Evolutionary conservation across 805 yeast genomes (phyloP).

Genomic region (Yueomyces sinensis): DNA sequence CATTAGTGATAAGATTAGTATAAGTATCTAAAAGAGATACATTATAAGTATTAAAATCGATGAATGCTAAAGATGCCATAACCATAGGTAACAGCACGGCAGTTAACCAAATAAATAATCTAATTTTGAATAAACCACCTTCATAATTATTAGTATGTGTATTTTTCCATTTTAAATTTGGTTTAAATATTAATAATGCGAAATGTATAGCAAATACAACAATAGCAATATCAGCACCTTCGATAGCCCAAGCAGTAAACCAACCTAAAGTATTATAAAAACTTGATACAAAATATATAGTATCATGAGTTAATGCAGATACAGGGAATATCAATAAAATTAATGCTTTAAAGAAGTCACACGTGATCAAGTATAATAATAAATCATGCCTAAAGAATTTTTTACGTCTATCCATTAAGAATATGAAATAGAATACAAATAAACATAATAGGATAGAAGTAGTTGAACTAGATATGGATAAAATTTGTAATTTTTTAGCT

Average conservation of each 20-base stretch:
- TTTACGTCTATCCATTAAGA: constrained; percentile 50
- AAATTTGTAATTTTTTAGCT: constrained; percentile 20
- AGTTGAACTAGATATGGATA: constrained; percentile 37
- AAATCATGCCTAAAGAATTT: constrained; percentile 58
- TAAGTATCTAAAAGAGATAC: constrained; percentile 5
- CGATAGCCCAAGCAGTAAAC: constrained; percentile 67
- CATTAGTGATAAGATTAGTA: constrained; percentile 15
- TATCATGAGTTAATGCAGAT: constrained; percentile 3
- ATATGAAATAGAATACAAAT: constrained; percentile 43
- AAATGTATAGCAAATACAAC: constrained; percentile 75
- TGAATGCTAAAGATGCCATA: constrained; percentile 61
- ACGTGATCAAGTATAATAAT: constrained; percentile 51
- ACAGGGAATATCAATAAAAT: constrained; percentile 54
- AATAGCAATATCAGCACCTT: constrained; percentile 80
- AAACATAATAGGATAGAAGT: constrained; percentile 42
- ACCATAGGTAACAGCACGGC: constrained; percentile 50
- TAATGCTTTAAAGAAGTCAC: constrained; percentile 64
- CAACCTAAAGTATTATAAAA: constrained; percentile 64
- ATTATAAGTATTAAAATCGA: constrained; percentile 22
- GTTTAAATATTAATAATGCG: constrained; percentile 55
- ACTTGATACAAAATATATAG: constrained; percentile 32
- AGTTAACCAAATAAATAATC: constrained; percentile 44
- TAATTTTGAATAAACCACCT: constrained; percentile 57
- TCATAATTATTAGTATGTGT: constrained; percentile 33
- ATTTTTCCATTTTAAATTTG: constrained; percentile 33